phyloP scores from a whole-genome alignment of 169 alveolate genomes.

The Cryptosporidium ubiquitum region DNA sequence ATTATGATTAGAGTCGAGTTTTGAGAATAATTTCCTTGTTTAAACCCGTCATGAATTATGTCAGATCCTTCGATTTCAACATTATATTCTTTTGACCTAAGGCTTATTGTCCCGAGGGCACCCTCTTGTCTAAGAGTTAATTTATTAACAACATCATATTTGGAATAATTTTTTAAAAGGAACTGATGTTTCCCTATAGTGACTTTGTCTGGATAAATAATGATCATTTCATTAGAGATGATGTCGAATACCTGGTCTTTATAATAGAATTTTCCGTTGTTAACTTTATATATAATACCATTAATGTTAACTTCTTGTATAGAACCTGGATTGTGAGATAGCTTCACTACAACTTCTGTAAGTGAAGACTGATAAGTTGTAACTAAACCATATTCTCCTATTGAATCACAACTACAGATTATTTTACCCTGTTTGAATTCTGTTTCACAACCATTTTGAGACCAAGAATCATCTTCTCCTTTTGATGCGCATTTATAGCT shows the following conservation, averaged over 20 bases:
- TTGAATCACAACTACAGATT: slow-evolving; percentile 31
- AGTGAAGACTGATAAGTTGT: slow-evolving; percentile 24
- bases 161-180: not conserved
- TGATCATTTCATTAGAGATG: not conserved
- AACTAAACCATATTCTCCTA: slow-evolving; percentile 41
- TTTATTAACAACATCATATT: slow-evolving; percentile 12
- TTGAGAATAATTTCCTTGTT: slow-evolving; percentile 36
- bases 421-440: not conserved
- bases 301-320: slow-evolving; percentile 53
- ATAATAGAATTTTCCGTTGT: slow-evolving; percentile 51
- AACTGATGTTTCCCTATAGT: not conserved
- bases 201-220: not conserved
- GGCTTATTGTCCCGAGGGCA: slow-evolving; percentile 36
- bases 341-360: slow-evolving; percentile 6
- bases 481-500: slow-evolving; percentile 34
- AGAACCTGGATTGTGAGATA: slow-evolving; percentile 71
- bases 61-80: slow-evolving; percentile 31
- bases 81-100: slow-evolving; percentile 33
- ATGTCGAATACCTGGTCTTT: slow-evolving; percentile 54
- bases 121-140: slow-evolving; percentile 66
- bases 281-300: not conserved
- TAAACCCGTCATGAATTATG: slow-evolving; percentile 22
- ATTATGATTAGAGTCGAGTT: slow-evolving; percentile 28
- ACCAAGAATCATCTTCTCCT: slow-evolving; percentile 10
- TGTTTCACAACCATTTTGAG: slow-evolving; percentile 20